phyloP scores from a whole-genome alignment of 1,284 basidiomycete species.

The Tylopilus sp. region DNA sequence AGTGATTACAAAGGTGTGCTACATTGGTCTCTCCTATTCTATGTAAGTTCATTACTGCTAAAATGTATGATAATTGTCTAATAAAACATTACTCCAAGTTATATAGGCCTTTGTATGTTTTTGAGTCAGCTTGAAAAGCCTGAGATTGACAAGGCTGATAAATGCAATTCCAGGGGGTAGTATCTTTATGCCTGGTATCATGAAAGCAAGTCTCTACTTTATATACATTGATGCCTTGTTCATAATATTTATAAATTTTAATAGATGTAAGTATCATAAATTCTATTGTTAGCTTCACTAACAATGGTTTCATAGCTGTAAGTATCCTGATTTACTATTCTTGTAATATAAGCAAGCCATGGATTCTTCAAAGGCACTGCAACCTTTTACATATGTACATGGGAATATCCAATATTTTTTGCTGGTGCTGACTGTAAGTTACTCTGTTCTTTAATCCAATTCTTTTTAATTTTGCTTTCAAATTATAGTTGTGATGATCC shows the following conservation, averaged over 20 bases:
- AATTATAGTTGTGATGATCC: conserved; percentile 1
- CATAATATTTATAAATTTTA: background rate
- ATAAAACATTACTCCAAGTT: background rate
- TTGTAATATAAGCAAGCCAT: background rate
- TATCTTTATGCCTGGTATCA: background rate
- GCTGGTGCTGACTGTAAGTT: conserved; percentile 3
- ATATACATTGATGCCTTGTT: background rate
- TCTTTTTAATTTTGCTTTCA: background rate
- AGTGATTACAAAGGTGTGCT: conserved; percentile 6
- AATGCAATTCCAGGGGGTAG: background rate
- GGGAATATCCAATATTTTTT: background rate
- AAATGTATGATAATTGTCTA: background rate
- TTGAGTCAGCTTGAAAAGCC: too few relatives aligned
- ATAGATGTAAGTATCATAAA: background rate
- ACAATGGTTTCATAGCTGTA: conserved; percentile 1
- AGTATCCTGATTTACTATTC: background rate
- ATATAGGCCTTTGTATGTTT: conserved; percentile 4
- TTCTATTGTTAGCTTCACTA: background rate
- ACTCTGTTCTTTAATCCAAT: background rate
- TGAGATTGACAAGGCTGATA: background rate
- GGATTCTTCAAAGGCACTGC: background rate
- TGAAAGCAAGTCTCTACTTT: background rate
- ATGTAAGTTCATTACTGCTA: conserved; percentile 7
- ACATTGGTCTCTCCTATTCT: conserved; percentile 9
- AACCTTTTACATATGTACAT: rapidly evolving